A percentile compares a stretch with the other conserved stretches of the same genome.
Evolutionary conservation across 2,329 filamentous ascomycete genomes (phyloP).

Genomic region (Dothistroma septosporum): DNA sequence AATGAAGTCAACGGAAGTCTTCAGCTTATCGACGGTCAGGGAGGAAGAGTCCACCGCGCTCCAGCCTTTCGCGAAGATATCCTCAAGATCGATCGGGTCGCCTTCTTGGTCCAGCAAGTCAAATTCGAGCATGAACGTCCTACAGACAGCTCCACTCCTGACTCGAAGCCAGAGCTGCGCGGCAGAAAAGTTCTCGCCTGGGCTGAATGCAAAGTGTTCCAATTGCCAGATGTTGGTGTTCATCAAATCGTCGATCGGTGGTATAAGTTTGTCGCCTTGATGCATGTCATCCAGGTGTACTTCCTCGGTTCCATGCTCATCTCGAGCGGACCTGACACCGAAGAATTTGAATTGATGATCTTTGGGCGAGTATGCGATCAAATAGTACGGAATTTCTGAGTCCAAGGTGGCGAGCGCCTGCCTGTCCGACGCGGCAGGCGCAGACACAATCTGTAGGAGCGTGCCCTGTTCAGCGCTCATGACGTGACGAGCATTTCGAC

Average conservation of each 20-base stretch:
- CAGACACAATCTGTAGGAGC: slow-evolving; percentile 67
- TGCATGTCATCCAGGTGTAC: slow-evolving; percentile 42
- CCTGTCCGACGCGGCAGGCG: slow-evolving; percentile 48
- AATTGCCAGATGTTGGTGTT: slow-evolving; percentile 50
- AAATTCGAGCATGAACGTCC: slow-evolving; percentile 70
- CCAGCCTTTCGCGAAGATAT: slow-evolving; percentile 61
- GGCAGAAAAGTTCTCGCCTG: slow-evolving; percentile 35
- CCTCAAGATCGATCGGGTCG: slow-evolving; percentile 54
- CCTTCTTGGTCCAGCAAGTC: slow-evolving; percentile 58
- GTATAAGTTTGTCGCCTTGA: slow-evolving; percentile 58
- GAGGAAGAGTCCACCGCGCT: slow-evolving; percentile 42
- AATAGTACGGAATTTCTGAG: slow-evolving; percentile 46
- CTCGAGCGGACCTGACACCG: slow-evolving; percentile 52
- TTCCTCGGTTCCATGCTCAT: slow-evolving; percentile 15
- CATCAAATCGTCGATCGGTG: slow-evolving; percentile 53
- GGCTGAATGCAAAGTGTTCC: slow-evolving; percentile 45
- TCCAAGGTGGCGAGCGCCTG: slow-evolving; percentile 22
- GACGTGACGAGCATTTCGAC: slow-evolving; percentile 61
- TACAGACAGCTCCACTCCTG: slow-evolving; percentile 54
- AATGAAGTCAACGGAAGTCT: slow-evolving; percentile 36
- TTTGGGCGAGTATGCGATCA: slow-evolving; percentile 83
- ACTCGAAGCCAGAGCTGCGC: slow-evolving; percentile 47
- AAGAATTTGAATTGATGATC: slow-evolving; percentile 95
- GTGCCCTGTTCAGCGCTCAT: slow-evolving; percentile 76
- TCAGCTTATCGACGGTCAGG: slow-evolving; percentile 40